Evolutionary conservation across 2,329 filamentous ascomycete genomes (phyloP), one percentile per base, ranked within the genome.

Genomic region (Fusarium sp.): DNA sequence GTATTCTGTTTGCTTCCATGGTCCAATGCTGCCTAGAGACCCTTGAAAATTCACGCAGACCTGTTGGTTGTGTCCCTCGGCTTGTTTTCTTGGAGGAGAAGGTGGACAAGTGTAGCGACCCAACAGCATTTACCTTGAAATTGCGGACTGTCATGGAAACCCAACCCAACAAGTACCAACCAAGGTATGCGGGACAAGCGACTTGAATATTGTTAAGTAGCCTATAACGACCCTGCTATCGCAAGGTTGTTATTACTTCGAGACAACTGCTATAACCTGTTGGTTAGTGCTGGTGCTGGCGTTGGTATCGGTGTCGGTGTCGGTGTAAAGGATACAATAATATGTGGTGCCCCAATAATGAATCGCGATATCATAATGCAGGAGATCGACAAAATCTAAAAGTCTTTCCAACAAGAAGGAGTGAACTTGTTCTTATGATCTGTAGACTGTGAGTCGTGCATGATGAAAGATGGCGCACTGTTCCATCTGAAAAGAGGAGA

Each of bases 41-140:
- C 26, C 42, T 56, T 15, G 31, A 45, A 52, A 55, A 65, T 46
- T 33, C 47, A 60, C 26, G 30, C 58, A 47, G 52, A 54, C 30
- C 31, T 64, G 62, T 69, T 64, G 51, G 67, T 40, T 52, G 37
- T 31, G 11, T 33, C 34, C 15, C 54, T 41, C 23, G 18, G 38
- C 16, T 18, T 36, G 13, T 40, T 34, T 34, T 33, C 41, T 45
- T 46, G 60, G 31, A 50, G 23, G 36, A 65, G 49, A 47, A 50
- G 30, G 54, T 60, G 61, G 42, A 44, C 36, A 38, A 36, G 26
- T 50, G 15, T 49, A 51, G 30, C 47, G 50, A 38, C 59, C 68
- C 68, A 70, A 71, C 67, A 65, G 47, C 46, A 16, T 47, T 16
- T 36, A 37, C 12, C 16, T 57, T 60, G 7, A 10, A 42, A 44